Base-by-base conservation (phyloP, 495 filamentous ascomycete genomes). In the Thermothielavioides terrestris region DNA sequence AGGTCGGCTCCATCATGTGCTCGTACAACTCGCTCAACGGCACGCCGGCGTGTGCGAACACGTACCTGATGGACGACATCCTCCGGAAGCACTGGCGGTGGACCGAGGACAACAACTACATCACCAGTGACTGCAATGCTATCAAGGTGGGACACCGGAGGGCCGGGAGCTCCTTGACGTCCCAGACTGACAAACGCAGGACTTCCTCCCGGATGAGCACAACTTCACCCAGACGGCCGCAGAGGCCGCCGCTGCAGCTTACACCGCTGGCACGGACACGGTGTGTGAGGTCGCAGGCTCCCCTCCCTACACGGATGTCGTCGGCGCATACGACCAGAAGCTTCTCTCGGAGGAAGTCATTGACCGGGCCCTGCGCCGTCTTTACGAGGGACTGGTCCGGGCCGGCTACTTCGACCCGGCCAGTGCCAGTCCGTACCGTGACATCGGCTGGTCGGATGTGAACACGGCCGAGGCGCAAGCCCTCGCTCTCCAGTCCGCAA, bases 1-100 rank as follows among this genome's bases (percentile, higher is more conserved):
- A 68, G 43, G 71, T 71, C 6, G 68, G 65, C 20, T 65, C 60
- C 18, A 63, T 75, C 59, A 76, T 76, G 73, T 76, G 73, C 56
- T 56, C 60, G 4, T 76, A 75, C 49, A 76, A 76, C 46, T 43
- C 62, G 0, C 57, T 76, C 36, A 73, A 74, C 42, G 71, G 71
- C 4, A 57, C 66, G 25, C 73, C 71, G 1, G 61, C 69, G 0
- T 76, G 73, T 34, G 69, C 71, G 1, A 64, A 62, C 47, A 54
- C 54, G 0, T 76, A 70, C 27, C 48, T 76, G 2, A 56, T 74
- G 54, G 54, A 65, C 39, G 65, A 60, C 1, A 58, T 74, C 7
- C 61, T 76, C 28, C 63, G 72, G 20, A 63, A 72, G 26, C 68
- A 71, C 56, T 76, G 71, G 70, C 63, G 62, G 35, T 73, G 65